Conservation (phyloP, 2,329 filamentous ascomycete species). For the Cryphonectria japonica region DNA sequence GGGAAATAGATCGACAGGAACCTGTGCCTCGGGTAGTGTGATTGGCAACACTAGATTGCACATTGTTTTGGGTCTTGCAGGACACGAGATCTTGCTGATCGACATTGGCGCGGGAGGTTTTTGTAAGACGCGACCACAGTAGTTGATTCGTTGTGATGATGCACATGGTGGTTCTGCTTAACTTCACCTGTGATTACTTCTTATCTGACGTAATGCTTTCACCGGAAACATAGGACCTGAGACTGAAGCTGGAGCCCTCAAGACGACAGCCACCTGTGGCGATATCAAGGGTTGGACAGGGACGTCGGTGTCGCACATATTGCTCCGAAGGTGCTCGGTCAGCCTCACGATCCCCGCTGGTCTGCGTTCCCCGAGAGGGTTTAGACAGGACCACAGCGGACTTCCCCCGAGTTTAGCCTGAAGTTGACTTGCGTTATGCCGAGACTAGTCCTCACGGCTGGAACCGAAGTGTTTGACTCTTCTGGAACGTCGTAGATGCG, state of each 20-base stretch:
- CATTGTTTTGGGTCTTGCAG: neutral
- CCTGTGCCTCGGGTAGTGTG: neutral
- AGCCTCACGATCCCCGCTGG: neutral
- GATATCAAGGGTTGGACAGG: neutral
- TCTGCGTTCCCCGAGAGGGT: neutral
- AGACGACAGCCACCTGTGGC: neutral
- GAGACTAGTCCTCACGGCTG: neutral
- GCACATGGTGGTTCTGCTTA: neutral
- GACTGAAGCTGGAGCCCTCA: neutral
- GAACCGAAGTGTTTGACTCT: neutral
- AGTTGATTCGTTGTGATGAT: neutral
- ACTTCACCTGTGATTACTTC: neutral
- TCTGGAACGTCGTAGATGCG: neutral
- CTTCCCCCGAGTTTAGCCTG: neutral
- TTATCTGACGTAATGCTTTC: neutral
- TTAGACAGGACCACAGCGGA: neutral
- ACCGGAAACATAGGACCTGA: neutral
- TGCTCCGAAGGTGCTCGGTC: neutral
- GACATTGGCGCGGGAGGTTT: neutral
- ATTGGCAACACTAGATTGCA: neutral
- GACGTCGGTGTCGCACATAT: neutral
- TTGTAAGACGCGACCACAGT: neutral
- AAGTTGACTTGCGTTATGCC: neutral
- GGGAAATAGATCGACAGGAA: neutral
- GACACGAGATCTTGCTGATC: constrained; percentile 1